Evolutionary conservation across 169 alveolate genomes (phyloP), one percentile per base, ranked within the genome.

Genomic region (Plasmodium fragile): DNA sequence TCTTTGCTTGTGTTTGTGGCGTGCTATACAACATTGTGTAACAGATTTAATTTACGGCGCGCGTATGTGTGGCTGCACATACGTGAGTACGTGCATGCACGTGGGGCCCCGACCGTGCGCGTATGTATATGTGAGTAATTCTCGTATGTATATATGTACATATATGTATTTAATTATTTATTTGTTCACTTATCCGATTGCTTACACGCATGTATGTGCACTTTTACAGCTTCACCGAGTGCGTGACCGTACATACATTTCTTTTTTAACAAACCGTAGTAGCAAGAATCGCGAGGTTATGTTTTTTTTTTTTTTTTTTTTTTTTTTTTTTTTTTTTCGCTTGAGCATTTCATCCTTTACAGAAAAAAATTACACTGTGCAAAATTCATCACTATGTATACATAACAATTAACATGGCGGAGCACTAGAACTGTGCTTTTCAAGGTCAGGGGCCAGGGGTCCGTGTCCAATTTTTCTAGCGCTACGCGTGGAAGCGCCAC

Each of bases 21-120:
- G 13, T 41, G 30, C 55, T 79, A 79, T 43, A 45, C 84, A 79
- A 79, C 84, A 79, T 36, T 79, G 45, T 79, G 84, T 79, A 79
- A 79, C 84, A 79, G 71, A 79, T 79, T 79, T 79, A 41, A 79
- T 79, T 79, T 79, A 39, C 84, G 41, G 4, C 6, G 36, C 59
- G 11, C 18, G n/a, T 79, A 41, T 7, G 36, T 79, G 53, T 45
- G n/a, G 36, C 71, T 79, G 59, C 36, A 65, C 75, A 65, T 65
- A 1, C 75, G 36, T 28, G 30, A 28, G 36, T 36, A 25, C 32
- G 82, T 75, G 82, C 55, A 41, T 75, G 55, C 55, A 75, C 28
- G 49, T 10, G 79, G 25, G 25, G 41, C 43, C 25, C 43, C 79
- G n/a, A 6, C 2, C 52, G 36, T 70, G 16, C n/a, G 11, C 18